Evolutionary conservation across 2,329 filamentous ascomycete species (phyloP), one percentile per base, ranked within the genome.

Genomic region (Myriosclerotinia curreyana): DNA sequence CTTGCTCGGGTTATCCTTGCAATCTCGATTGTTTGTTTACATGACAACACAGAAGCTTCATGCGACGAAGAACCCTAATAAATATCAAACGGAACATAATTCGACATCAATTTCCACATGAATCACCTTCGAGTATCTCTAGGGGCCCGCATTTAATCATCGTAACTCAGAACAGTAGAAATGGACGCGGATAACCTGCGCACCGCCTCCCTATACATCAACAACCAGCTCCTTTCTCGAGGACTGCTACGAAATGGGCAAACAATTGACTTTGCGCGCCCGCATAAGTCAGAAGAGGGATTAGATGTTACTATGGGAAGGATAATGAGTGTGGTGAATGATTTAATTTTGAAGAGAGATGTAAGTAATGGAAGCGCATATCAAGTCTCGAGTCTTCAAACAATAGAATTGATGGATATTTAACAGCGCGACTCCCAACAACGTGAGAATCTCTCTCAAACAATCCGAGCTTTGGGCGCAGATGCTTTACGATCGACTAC

Each of bases 251-350:
- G 84, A 70, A 85, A 88, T 82, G 86, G 89, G 69, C 85, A 89
- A 71, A 80, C 79, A 50, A 90, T 99, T 76, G 88, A 97, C 76
- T 99, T 99, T 75, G 87, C 90, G 66, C 80, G 86, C 67, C 88
- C 90, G 11, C 85, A 85, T 61, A 81, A 85, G 67, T 83, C 81
- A 65, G 84, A 87, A 68, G 82, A 82, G 22, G 85, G 84, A 22
- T 81, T 85, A 46, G 83, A 83, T 73, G 84, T 83, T 59, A 90
- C 90, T 22, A 94, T 95, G 87, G 89, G 90, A 25, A 86, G 87
- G 69, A 88, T 98, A 71, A 96, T 99, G 78, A 90, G 94, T 74
- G 83, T 99, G 31, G 86, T 99, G 56, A 96, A 99, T 76, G 95
- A 99, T 74, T 78, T 99, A 70, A 91, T 99, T 65, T 76, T 97